These are phyloP conservation scores for Talaromyces nanjingensis DNA, from an alignment of 495 filamentous ascomycete genomes.

Conservation along the genomic window DNA sequence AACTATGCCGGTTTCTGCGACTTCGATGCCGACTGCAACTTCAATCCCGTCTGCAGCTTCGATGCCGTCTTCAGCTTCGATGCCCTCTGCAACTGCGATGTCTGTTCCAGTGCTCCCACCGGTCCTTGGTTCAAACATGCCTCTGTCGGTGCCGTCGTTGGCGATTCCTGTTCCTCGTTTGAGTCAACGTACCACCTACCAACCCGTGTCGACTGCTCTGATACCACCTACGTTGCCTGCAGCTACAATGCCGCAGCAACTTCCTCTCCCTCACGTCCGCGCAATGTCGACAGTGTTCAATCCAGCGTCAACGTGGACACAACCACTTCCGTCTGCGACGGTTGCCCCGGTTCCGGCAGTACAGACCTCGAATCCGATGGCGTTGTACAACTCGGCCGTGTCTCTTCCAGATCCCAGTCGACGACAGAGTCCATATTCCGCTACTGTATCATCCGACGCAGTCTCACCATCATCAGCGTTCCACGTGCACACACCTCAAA, in stretches of 20 bases:
- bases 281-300: slow-evolving; percentile 60
- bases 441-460: slow-evolving; percentile 26
- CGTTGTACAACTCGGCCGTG: slow-evolving; percentile 46
- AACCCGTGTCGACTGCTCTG: slow-evolving; percentile 20
- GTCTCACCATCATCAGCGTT: slow-evolving; percentile 38
- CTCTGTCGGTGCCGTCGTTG: slow-evolving; percentile 19
- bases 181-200: slow-evolving; percentile 46
- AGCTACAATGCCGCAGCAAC: slow-evolving; percentile 15
- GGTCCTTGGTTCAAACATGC: slow-evolving; percentile 24
- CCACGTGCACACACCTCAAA: slow-evolving; percentile 40
- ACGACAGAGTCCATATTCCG: slow-evolving; percentile 29
- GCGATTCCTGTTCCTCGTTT: slow-evolving; percentile 41
- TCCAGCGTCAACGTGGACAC: slow-evolving; percentile 36
- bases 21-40: slow-evolving; percentile 14
- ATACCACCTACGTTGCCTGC: neutral
- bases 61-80: slow-evolving; percentile 15
- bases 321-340: slow-evolving; percentile 30
- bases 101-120: slow-evolving; percentile 32
- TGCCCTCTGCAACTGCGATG: slow-evolving; percentile 19
- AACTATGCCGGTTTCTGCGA: slow-evolving; percentile 22
- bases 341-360: slow-evolving; percentile 18
- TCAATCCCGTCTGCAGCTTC: neutral
- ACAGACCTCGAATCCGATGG: slow-evolving; percentile 34
- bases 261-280: slow-evolving; percentile 42
- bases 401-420: slow-evolving; percentile 41